A percentile compares a stretch with the other conserved stretches of the same genome.
These are phyloP conservation scores for Wickerhamiella galacta DNA, from an alignment of 805 yeast species.

Conservation along the genomic window DNA sequence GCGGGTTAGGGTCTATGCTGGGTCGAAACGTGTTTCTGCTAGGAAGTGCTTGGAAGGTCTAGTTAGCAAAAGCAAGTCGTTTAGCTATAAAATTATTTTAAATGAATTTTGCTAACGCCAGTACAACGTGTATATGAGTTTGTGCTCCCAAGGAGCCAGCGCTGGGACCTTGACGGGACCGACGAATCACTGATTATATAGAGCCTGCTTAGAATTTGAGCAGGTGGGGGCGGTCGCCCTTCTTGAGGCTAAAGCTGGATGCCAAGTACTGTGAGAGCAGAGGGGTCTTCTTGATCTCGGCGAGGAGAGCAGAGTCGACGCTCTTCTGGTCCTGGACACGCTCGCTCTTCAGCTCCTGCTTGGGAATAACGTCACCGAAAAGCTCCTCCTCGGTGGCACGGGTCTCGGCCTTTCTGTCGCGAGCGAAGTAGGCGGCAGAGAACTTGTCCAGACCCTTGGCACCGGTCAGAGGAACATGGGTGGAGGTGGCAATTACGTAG, in stretches of 20 bases:
- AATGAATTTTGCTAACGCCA: too few relatives aligned
- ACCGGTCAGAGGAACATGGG: constrained; percentile 63
- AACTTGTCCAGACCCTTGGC: constrained; percentile 72
- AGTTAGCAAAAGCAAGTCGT: too few relatives aligned
- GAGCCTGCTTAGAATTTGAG: constrained; percentile 63
- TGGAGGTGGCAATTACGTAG: constrained; percentile 97
- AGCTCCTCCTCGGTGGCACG: constrained; percentile 73
- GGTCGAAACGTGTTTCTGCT: too few relatives aligned
- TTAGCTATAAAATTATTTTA: too few relatives aligned
- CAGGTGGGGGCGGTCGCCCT: constrained; percentile 96
- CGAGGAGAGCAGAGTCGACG: constrained; percentile 80
- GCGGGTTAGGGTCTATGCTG: too few relatives aligned
- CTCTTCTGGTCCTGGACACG: constrained; percentile 93
- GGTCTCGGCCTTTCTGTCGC: constrained; percentile 77
- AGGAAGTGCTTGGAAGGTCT: too few relatives aligned
- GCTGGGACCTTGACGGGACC: too few relatives aligned
- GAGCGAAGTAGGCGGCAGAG: constrained; percentile 89
- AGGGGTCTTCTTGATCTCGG: constrained; percentile 95
- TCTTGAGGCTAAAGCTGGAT: constrained; percentile 88
- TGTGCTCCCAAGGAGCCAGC: too few relatives aligned
- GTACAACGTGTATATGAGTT: too few relatives aligned
- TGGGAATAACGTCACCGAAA: constrained; percentile 64
- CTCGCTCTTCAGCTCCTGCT: constrained; percentile 79
- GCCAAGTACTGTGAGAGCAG: constrained; percentile 92
- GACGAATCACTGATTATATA: too few relatives aligned